Conservation (phyloP, 306 rosid species). For the Morella rubra region DNA sequence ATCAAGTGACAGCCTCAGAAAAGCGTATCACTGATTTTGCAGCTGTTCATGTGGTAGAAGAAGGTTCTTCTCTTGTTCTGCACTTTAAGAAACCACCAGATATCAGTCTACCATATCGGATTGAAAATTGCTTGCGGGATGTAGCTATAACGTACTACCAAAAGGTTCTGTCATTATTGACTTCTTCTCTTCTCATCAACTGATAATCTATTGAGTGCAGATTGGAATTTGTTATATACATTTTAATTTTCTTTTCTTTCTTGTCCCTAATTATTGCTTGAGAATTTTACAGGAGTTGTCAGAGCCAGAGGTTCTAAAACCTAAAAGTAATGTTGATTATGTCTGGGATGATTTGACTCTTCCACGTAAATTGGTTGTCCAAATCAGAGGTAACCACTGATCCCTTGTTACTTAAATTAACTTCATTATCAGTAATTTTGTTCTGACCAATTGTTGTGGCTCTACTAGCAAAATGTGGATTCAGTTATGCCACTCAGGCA, state of each 20-base stretch:
- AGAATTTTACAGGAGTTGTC: slow-evolving; percentile 57
- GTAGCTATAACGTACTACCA: slow-evolving; percentile 81
- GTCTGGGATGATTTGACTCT: slow-evolving; percentile 95
- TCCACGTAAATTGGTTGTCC: slow-evolving; percentile 71
- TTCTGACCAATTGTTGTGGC: neutral
- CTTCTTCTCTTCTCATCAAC: slow-evolving; percentile 22
- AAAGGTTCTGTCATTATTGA: slow-evolving; percentile 54
- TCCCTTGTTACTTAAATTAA: slow-evolving; percentile 19
- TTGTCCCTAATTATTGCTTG: slow-evolving; percentile 27
- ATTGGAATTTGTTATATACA: neutral
- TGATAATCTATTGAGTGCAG: slow-evolving; percentile 20
- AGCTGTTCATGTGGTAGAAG: slow-evolving; percentile 78
- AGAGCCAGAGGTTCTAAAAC: slow-evolving; percentile 79
- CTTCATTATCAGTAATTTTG: slow-evolving; percentile 11
- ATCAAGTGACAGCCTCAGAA: slow-evolving; percentile 40
- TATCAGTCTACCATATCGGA: slow-evolving; percentile 76
- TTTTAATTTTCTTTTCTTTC: neutral
- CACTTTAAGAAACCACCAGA: slow-evolving; percentile 80
- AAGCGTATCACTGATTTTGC: slow-evolving; percentile 57
- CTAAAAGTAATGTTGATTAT: slow-evolving; percentile 62
- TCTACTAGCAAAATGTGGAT: neutral
- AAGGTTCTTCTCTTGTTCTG: slow-evolving; percentile 78
- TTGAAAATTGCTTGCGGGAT: slow-evolving; percentile 65
- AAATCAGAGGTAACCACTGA: slow-evolving; percentile 52
- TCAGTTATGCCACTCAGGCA: neutral